Conservation (phyloP, 2,329 filamentous ascomycete genomes). For the Alternaria postmessia region DNA sequence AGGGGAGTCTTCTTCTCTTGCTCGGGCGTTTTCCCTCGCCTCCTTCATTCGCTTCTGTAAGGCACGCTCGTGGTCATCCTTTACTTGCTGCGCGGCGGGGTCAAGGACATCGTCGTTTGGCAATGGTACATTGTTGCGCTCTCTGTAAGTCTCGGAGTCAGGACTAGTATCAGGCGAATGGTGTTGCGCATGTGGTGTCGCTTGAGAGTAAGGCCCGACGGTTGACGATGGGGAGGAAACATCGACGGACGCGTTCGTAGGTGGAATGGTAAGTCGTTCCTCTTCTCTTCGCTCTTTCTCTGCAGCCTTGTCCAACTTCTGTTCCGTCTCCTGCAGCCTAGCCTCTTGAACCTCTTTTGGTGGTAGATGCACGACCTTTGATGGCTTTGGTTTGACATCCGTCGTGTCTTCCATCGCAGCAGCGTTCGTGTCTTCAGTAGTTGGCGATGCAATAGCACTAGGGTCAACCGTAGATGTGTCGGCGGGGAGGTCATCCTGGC, state of each 20-base stretch:
- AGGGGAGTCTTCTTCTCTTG: slow-evolving; percentile 55
- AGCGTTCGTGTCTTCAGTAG: slow-evolving; percentile 40
- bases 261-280: slow-evolving; percentile 41
- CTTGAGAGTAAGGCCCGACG: slow-evolving; percentile 71
- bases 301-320: slow-evolving; percentile 47
- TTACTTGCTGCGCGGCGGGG: slow-evolving; percentile 50
- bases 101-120: slow-evolving; percentile 44
- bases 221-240: slow-evolving; percentile 70
- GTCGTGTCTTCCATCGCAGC: slow-evolving; percentile 5
- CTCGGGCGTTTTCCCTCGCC: slow-evolving; percentile 49
- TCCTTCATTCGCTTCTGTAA: slow-evolving; percentile 60
- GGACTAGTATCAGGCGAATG: slow-evolving; percentile 78
- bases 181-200: slow-evolving; percentile 73
- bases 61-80: slow-evolving; percentile 63
- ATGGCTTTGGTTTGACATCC: slow-evolving; percentile 27
- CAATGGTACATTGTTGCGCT: slow-evolving; percentile 38
- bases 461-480: slow-evolving; percentile 36
- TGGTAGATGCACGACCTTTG: slow-evolving; percentile 58
- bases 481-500: slow-evolving; percentile 7
- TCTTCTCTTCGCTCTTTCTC: slow-evolving; percentile 52
- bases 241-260: slow-evolving; percentile 36
- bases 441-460: slow-evolving; percentile 36
- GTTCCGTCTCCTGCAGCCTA: slow-evolving; percentile 53
- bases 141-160: slow-evolving; percentile 64
- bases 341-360: slow-evolving; percentile 61